Percentiles rank a stretch among this genome's conserved stretches.
These are phyloP conservation scores for Xylariomycetidae sp. DNA, from an alignment of 2,329 filamentous ascomycete species.

Conservation along the genomic window DNA sequence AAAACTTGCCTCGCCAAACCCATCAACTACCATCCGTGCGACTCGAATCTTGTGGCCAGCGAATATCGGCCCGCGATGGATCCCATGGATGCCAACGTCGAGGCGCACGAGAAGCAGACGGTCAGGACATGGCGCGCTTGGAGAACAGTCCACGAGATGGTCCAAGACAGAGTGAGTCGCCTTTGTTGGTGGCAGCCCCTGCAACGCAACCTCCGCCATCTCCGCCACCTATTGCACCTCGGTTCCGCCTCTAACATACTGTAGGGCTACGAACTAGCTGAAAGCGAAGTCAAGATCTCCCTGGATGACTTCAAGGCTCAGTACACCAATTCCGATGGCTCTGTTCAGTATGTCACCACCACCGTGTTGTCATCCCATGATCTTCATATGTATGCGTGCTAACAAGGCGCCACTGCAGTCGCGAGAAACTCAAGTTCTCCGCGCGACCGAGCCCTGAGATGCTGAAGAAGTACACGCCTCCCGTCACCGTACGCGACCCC, in stretches of 20 bases:
- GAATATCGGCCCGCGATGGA: no score
- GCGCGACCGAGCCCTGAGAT: conserved; percentile 78
- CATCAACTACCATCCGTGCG: no score
- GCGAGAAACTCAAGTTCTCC: conserved; percentile 78
- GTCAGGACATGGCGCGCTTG: conserved; percentile 86
- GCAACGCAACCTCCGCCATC: no score
- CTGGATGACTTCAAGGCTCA: conserved; percentile 73
- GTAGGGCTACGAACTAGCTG: conserved; percentile 87
- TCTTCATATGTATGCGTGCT: no score
- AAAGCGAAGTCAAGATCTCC: conserved; percentile 81
- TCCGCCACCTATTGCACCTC: no score
- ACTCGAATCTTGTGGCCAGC: no score
- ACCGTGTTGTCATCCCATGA: no score
- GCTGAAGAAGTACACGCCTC: conserved; percentile 75
- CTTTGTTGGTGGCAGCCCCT: conserved; percentile 8
- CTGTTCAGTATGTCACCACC: conserved; percentile 58
- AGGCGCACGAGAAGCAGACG: conserved; percentile 45
- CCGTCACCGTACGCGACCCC: conserved; percentile 62
- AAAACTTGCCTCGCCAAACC: no score
- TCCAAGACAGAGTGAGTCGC: conserved; percentile 70
- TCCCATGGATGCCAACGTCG: conserved; percentile 21
- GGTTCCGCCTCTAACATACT: no score
- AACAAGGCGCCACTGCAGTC: no score
- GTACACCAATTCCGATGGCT: conserved; percentile 67
- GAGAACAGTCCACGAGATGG: conserved; percentile 93